A percentile compares a stretch with the other conserved stretches of the same genome.
Evolutionary conservation across 768 basidiomycete species (phyloP).

Genomic region (Xerocomellus chrysenteron): DNA sequence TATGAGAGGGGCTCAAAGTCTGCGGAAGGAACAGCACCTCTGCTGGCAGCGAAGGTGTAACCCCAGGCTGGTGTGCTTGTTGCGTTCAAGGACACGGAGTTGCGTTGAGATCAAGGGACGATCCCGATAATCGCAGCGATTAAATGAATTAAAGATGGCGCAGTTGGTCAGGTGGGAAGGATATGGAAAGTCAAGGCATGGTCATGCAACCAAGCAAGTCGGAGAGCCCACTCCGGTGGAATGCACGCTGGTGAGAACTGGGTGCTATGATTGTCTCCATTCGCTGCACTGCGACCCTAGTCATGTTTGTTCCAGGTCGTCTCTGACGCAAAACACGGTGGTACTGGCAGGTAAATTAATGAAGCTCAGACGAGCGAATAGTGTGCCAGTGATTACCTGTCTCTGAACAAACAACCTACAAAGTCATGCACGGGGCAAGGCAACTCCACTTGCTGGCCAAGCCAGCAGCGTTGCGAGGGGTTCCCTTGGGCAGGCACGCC

Average conservation of each 20-base stretch:
- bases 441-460: constrained; percentile 5
- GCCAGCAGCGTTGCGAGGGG: neutral
- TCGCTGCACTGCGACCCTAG: too few species aligned
- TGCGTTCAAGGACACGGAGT: constrained; percentile 19
- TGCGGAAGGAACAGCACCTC: neutral
- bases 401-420: constrained; percentile 2
- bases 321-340: neutral
- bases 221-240: constrained; percentile 1
- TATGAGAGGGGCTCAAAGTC: constrained; percentile 25
- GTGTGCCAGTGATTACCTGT: too few species aligned
- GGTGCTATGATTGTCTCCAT: neutral
- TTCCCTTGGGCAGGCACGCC: constrained; percentile 4
- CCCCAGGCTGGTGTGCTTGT: constrained; percentile 19
- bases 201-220: neutral
- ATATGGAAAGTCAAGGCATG: neutral
- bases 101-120: neutral
- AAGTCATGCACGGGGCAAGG: constrained; percentile 7
- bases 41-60: constrained; percentile 33
- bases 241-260: neutral
- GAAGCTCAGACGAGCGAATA: neutral
- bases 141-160: neutral
- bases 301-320: neutral
- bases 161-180: neutral
- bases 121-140: neutral
- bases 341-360: neutral